These are phyloP conservation scores for Canavalia gladiata DNA, from an alignment of 306 rosid species.

Conservation along the genomic window DNA sequence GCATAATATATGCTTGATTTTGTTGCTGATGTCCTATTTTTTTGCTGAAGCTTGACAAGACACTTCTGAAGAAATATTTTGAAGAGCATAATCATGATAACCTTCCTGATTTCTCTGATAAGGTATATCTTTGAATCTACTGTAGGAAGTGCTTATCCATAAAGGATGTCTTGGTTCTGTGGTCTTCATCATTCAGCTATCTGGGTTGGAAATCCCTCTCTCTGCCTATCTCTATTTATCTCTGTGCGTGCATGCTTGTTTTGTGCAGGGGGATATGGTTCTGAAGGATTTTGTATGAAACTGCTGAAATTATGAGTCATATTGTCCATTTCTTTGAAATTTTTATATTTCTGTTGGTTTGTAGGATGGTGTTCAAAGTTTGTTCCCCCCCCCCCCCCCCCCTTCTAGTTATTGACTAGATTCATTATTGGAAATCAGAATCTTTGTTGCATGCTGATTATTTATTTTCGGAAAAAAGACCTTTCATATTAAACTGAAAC, in stretches of 20 bases:
- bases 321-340: background rate
- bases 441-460: slow-evolving; percentile 34
- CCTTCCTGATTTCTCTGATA: slow-evolving; percentile 87
- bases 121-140: slow-evolving; percentile 62
- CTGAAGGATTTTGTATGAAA: background rate
- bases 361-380: slow-evolving; percentile 6
- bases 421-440: slow-evolving; percentile 40
- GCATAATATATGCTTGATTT: slow-evolving; percentile 40
- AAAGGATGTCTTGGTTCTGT: slow-evolving; percentile 27
- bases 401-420: background rate
- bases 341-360: background rate
- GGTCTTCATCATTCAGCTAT: slow-evolving; percentile 4
- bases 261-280: too few species aligned
- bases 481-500: slow-evolving; percentile 14
- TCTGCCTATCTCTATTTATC: too few species aligned
- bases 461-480: slow-evolving; percentile 11
- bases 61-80: slow-evolving; percentile 80
- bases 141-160: slow-evolving; percentile 14
- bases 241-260: too few species aligned
- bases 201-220: background rate
- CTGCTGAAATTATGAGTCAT: slow-evolving; percentile 11
- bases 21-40: slow-evolving; percentile 47
- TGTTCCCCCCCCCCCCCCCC: background rate
- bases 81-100: slow-evolving; percentile 63
- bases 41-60: slow-evolving; percentile 81